Percentiles rank a stretch among this genome's conserved stretches.
Conservation (phyloP, 805 yeast species). For the Candida khao-thaluensis region DNA sequence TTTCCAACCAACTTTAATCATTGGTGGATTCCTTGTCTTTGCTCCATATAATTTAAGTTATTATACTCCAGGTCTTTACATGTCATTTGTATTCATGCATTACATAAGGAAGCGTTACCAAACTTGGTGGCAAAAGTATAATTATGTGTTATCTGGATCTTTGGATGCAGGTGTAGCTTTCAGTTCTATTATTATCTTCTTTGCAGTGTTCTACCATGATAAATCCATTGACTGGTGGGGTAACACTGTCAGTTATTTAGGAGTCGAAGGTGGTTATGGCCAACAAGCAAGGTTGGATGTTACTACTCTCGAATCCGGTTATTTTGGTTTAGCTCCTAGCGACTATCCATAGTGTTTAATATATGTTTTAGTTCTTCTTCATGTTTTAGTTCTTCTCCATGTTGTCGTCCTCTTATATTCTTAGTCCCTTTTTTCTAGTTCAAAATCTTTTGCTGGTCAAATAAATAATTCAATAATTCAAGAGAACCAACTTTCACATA, state of each 20-base stretch:
- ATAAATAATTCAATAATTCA: too few species aligned
- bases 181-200: conserved; percentile 34
- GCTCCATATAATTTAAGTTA: conserved; percentile 36
- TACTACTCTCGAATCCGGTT: conserved; percentile 26
- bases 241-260: conserved; percentile 24
- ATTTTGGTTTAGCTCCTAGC: conserved; percentile 28
- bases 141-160: conserved; percentile 30
- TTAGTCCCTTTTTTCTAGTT: too few species aligned
- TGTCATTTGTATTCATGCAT: conserved; percentile 27
- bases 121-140: conserved; percentile 38
- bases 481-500: too few species aligned
- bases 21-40: conserved; percentile 30
- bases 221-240: conserved; percentile 35
- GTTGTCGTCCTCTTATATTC: too few species aligned
- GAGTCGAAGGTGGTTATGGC: conserved; percentile 36
- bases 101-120: conserved; percentile 27
- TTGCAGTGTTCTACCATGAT: conserved; percentile 35
- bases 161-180: conserved; percentile 37
- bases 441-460: too few species aligned
- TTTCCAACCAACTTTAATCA: conserved; percentile 35
- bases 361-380: not conserved
- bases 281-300: conserved; percentile 13
- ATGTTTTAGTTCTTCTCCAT: too few species aligned
- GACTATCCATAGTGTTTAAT: conserved; percentile 12
- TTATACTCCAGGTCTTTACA: conserved; percentile 29